Percentiles rank a stretch among this genome's conserved stretches.
Conservation (phyloP, 306 rosid species). For the Herpetospermum pedunculosum region DNA sequence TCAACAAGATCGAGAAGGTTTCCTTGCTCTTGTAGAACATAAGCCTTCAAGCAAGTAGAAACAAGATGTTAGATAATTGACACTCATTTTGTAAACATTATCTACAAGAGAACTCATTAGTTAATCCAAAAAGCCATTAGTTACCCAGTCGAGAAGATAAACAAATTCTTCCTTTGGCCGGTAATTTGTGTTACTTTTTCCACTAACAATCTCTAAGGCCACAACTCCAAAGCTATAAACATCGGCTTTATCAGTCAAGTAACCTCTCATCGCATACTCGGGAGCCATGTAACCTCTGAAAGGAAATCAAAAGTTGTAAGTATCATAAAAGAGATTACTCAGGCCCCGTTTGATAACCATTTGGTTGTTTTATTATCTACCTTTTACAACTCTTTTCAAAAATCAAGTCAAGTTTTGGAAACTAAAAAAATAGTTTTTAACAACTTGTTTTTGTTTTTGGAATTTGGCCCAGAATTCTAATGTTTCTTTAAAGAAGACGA, state of each 20-base stretch:
- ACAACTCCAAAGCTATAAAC: conserved; percentile 82
- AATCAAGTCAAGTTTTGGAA: no score
- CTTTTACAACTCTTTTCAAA: no score
- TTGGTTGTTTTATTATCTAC: no score
- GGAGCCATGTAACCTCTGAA: conserved; percentile 95
- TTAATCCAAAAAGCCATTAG: no score
- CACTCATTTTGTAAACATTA: neutral
- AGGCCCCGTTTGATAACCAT: no score
- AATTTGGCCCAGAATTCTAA: no score
- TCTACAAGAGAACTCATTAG: no score
- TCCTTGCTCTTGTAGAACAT: conserved; percentile 88
- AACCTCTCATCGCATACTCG: conserved; percentile 83
- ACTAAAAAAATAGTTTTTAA: no score
- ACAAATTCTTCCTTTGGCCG: conserved; percentile 74
- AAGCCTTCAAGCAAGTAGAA: conserved; percentile 32
- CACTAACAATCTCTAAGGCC: conserved; percentile 68
- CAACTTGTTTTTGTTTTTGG: no score
- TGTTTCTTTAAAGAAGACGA: no score
- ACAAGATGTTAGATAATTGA: neutral
- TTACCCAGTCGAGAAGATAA: conserved; percentile 88
- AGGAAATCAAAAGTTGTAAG: neutral
- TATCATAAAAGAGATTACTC: neutral
- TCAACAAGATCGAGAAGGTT: conserved; percentile 71
- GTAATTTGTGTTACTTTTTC: conserved; percentile 71
- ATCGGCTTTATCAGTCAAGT: conserved; percentile 81